Base-by-base conservation (phyloP, 306 rosid genomes). In the Cucurbita ficifolia region DNA sequence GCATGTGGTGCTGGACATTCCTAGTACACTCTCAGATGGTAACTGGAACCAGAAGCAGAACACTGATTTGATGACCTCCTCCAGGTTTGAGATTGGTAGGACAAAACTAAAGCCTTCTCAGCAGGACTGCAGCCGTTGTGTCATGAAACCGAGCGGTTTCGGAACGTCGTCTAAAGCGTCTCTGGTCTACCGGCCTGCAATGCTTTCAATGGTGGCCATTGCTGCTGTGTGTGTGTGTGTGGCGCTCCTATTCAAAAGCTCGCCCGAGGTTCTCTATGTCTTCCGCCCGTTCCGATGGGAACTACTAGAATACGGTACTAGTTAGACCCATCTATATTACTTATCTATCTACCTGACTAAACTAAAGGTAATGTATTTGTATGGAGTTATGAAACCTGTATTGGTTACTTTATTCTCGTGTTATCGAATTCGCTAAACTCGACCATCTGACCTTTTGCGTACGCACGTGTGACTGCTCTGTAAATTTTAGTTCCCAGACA, bases 151-250 rank as follows among this genome's bases (percentile, higher is more conserved):
- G 74, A 81, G 79, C 73, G 80, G 68, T 2, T 85, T 77, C 60
- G 79, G 87, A 29, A 82, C 70, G 71, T 7, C 29, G 9, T 45
- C 62, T 7, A 80, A 81, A 54, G 82, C 79, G 5, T 81, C 90
- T 16, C 48, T 86, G 78, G 83, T 88, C 57, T 90, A 92, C 79
- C 82, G 89, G 81, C 98, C 96, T 0, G 91, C 85, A 29, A 83
- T 92, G 92, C 88, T 88, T 9, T 90, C 96, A 7, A 83, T 92
- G 92, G 90, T 92, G 60, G 81, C 92, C 70, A 87, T 92, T 73
- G 98, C 96, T 18, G 92, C 92, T 2, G 91, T 92, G 1, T 92
- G 98, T 76, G 96, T 89, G 11, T 92, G 96, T 43, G 98, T 85
- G 72, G 98, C 98, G 14, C 83, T 92, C 76, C 92, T 92, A 72